A percentile compares a stretch with the other conserved stretches of the same genome.
Evolutionary conservation across 2,329 filamentous ascomycete species (phyloP).

Genomic region (Aspergillus pseudoglaucus): DNA sequence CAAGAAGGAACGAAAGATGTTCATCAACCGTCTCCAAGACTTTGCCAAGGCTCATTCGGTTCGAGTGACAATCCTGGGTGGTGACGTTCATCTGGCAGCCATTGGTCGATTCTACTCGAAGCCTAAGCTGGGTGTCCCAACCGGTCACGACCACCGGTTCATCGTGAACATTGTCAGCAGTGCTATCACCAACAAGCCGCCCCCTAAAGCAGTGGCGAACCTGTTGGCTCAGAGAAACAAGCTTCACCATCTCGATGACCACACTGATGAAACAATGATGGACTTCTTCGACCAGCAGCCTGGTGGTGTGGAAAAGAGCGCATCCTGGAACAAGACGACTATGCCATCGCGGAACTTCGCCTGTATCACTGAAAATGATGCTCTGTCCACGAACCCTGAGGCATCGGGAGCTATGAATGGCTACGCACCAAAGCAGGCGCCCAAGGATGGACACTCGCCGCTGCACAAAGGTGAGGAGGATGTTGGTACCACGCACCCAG

Average conservation of each 20-base stretch:
- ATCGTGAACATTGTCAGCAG: slow-evolving; percentile 60
- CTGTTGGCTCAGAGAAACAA: slow-evolving; percentile 58
- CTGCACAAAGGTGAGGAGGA: slow-evolving; percentile 70
- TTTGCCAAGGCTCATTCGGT: slow-evolving; percentile 50
- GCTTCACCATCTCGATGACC: slow-evolving; percentile 57
- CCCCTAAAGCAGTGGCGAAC: slow-evolving; percentile 59
- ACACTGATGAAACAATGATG: slow-evolving; percentile 60
- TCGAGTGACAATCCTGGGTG: slow-evolving; percentile 57
- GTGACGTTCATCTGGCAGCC: slow-evolving; percentile 59
- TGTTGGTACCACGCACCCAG: slow-evolving; percentile 71
- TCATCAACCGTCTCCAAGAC: slow-evolving; percentile 61
- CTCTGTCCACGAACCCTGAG: slow-evolving; percentile 18
- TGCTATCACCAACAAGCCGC: slow-evolving; percentile 63
- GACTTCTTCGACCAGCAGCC: slow-evolving; percentile 58
- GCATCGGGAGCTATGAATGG: slow-evolving; percentile 12
- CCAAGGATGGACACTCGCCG: slow-evolving; percentile 61
- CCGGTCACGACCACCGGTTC: slow-evolving; percentile 55
- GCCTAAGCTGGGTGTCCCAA: slow-evolving; percentile 49
- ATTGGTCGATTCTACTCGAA: slow-evolving; percentile 60
- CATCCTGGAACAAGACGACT: slow-evolving; percentile 71
- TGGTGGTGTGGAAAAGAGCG: slow-evolving; percentile 55
- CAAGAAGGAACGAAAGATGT: slow-evolving; percentile 74
- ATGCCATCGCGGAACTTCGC: slow-evolving; percentile 67
- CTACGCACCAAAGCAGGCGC: slow-evolving; percentile 23
- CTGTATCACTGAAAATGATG: slow-evolving; percentile 51